Conservation (phyloP, 164 flowering plant species). For the Protea cynaroides region DNA sequence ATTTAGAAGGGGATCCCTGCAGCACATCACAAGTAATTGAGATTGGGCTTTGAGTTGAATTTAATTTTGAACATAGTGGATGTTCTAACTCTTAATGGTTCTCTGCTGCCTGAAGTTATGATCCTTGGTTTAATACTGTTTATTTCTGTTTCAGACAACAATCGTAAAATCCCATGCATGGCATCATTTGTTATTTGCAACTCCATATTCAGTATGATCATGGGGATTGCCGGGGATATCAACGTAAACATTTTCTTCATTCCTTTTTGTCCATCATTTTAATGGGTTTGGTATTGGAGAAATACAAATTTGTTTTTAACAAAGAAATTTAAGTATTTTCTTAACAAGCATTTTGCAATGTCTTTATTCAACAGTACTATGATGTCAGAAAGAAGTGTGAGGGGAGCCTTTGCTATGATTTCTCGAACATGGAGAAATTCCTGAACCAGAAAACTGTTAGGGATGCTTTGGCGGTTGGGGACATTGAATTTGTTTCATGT, state of each 20-base stretch:
- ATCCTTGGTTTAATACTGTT: neutral
- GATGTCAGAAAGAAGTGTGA: slow-evolving; percentile 71
- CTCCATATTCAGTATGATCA: slow-evolving; percentile 44
- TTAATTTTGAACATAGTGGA: too few species aligned
- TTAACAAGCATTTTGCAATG: neutral
- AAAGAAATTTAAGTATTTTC: neutral
- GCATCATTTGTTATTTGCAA: slow-evolving; percentile 53
- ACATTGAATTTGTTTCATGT: slow-evolving; percentile 65
- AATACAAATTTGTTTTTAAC: neutral
- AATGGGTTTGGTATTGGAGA: neutral
- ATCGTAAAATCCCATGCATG: slow-evolving; percentile 50
- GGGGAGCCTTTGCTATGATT: slow-evolving; percentile 75
- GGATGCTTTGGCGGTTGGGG: slow-evolving; percentile 67
- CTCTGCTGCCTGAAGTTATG: neutral
- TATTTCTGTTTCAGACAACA: slow-evolving; percentile 38
- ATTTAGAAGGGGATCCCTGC: too few species aligned
- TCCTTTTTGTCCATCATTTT: neutral
- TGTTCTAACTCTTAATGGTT: neutral
- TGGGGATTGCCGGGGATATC: slow-evolving; percentile 34
- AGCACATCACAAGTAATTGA: too few species aligned
- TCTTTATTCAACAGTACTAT: slow-evolving; percentile 47
- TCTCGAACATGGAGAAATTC: slow-evolving; percentile 71
- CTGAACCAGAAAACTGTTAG: slow-evolving; percentile 50
- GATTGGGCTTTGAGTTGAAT: too few species aligned
- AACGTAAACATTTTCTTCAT: slow-evolving; percentile 41